A percentile compares a stretch with the other conserved stretches of the same genome.
Evolutionary conservation across 163 green algal species (phyloP).

Genomic region (Scenedesmus sp.): DNA sequence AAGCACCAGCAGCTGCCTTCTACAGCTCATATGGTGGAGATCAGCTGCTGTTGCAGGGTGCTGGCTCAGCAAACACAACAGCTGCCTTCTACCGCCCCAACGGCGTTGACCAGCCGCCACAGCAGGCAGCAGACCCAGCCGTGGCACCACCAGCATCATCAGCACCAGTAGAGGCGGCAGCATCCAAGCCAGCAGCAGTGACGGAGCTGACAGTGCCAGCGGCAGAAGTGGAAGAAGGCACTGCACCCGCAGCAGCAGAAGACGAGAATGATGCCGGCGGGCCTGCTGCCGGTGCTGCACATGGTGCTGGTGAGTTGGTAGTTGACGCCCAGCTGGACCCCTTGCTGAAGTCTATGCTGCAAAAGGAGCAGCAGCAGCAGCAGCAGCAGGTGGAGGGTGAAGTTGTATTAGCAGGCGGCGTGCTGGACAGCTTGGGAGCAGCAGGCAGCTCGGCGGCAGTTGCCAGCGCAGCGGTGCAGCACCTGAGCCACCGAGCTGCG

Average conservation of each 20-base stretch:
- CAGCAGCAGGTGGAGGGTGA: no score
- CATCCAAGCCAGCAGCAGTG: not conserved
- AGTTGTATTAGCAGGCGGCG: no score
- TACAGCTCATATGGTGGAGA: not conserved
- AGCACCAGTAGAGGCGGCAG: not conserved
- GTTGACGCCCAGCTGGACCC: not conserved
- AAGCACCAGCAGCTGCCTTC: not conserved
- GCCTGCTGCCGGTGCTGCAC: not conserved
- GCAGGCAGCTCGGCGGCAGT: no score
- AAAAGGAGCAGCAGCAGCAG: constrained; percentile 16
- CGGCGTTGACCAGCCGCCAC: not conserved
- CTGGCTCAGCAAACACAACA: not conserved
- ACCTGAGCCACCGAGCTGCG: no score
- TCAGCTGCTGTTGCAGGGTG: not conserved
- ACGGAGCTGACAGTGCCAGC: not conserved
- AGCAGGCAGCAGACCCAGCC: constrained; percentile 1
- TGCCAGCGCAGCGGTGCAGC: no score
- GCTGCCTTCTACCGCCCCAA: not conserved
- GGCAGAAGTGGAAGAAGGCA: not conserved
- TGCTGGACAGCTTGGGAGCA: no score
- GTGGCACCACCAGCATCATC: not conserved
- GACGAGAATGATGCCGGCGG: no score
- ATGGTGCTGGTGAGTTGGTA: not conserved
- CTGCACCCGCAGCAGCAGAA: not conserved
- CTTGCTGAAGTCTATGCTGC: not conserved